These are phyloP conservation scores for Coemansia sp. DNA, from an alignment of 192 early-diverging fungal genomes.

Conservation along the genomic window DNA sequence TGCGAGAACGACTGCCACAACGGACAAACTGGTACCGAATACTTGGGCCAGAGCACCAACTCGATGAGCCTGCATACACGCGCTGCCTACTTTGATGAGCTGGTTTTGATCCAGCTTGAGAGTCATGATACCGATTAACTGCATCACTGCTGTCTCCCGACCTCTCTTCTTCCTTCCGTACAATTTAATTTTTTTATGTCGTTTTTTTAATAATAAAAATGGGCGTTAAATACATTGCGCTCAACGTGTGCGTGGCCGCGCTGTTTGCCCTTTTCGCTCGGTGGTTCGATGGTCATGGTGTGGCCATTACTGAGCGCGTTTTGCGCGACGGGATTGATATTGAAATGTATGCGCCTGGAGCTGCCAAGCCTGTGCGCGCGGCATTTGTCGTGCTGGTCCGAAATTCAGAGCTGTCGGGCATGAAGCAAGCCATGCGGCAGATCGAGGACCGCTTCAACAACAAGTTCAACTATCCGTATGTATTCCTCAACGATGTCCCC, in stretches of 20 bases:
- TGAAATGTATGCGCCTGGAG: conserved; percentile 22
- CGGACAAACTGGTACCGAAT: conserved; percentile 32
- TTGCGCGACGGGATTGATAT: conserved; percentile 23
- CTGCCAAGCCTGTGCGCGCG: conserved; percentile 57
- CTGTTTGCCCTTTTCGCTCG: conserved; percentile 26
- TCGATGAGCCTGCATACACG: conserved; percentile 23
- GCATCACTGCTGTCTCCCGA: background rate
- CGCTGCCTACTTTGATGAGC: conserved; percentile 45
- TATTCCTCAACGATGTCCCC: conserved; percentile 82
- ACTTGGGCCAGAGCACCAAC: conserved; percentile 23
- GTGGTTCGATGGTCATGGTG: background rate
- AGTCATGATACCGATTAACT: conserved; percentile 17
- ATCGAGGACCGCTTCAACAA: conserved; percentile 83
- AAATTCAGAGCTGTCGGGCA: conserved; percentile 69
- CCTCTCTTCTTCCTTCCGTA: background rate
- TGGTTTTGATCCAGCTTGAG: conserved; percentile 52
- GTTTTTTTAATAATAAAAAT: background rate
- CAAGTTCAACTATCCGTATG: conserved; percentile 82
- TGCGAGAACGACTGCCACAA: conserved; percentile 81
- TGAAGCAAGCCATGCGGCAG: conserved; percentile 67
- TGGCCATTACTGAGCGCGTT: background rate
- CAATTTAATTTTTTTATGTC: conserved; percentile 6
- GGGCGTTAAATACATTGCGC: conserved; percentile 6
- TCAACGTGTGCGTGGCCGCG: conserved; percentile 36
- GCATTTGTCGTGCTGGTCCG: conserved; percentile 79